Evolutionary conservation across 257 asterid species (phyloP).

Genomic region (Nicotiana noctiflora): DNA sequence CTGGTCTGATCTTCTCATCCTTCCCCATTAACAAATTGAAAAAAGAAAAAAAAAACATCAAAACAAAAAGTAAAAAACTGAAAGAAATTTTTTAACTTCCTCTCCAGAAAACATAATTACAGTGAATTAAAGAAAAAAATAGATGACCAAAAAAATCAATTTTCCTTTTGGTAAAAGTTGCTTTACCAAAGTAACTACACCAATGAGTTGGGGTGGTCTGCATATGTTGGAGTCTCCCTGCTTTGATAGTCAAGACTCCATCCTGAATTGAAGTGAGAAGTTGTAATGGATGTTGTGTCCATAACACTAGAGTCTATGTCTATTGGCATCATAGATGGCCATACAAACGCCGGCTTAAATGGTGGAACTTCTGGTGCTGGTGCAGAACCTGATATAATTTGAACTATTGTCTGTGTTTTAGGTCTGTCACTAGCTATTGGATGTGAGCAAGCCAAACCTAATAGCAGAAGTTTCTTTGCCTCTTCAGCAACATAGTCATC

Average conservation of each 20-base stretch:
- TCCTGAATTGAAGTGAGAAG: slow-evolving; percentile 45
- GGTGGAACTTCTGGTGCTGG: slow-evolving; percentile 58
- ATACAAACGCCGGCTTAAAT: slow-evolving; percentile 76
- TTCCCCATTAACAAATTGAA: not conserved
- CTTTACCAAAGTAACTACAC: slow-evolving; percentile 38
- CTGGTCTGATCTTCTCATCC: not conserved
- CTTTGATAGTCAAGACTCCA: slow-evolving; percentile 50
- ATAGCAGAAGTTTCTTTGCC: slow-evolving; percentile 55
- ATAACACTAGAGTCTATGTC: slow-evolving; percentile 27
- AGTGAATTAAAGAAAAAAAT: not conserved
- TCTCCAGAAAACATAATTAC: slow-evolving; percentile 2
- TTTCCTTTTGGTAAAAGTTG: slow-evolving; percentile 18
- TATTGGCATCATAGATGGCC: slow-evolving; percentile 51
- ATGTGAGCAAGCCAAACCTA: slow-evolving; percentile 79
- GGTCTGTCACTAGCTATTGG: slow-evolving; percentile 68
- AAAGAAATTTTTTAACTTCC: not conserved
- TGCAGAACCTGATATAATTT: slow-evolving; percentile 56
- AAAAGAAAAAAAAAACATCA: not conserved
- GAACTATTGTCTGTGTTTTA: slow-evolving; percentile 43
- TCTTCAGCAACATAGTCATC: slow-evolving; percentile 45
- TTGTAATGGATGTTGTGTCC: slow-evolving; percentile 23
- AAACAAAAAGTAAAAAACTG: not conserved
- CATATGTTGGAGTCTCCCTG: slow-evolving; percentile 40
- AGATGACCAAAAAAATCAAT: slow-evolving; percentile 4
- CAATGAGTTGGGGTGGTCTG: slow-evolving; percentile 26